These are phyloP conservation scores for Saccharomycopsis selenospora DNA, from an alignment of 805 yeast genomes.

Conservation along the genomic window DNA sequence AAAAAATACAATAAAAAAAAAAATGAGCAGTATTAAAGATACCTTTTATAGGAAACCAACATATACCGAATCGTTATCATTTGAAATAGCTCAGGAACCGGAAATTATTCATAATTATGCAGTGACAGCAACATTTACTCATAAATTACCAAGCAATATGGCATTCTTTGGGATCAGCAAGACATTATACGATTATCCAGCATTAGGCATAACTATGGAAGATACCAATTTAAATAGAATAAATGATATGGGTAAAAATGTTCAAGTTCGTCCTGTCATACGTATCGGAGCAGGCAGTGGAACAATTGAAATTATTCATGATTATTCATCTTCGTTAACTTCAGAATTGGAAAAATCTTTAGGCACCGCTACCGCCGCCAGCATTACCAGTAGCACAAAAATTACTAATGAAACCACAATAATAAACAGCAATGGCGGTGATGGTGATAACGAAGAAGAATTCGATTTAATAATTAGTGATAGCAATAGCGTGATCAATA, in stretches of 20 bases:
- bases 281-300: slow-evolving; percentile 1
- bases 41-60: slow-evolving; percentile 1
- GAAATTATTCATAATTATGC: not conserved
- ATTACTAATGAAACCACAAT: not conserved
- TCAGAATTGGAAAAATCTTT: not conserved
- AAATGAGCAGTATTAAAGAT: not conserved
- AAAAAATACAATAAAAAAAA: too few relatives aligned
- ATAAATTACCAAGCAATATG: slow-evolving; percentile 1
- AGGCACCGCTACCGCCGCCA: not conserved
- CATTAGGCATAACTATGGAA: slow-evolving; percentile 6
- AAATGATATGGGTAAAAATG: slow-evolving; percentile 8
- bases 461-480: not conserved
- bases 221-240: slow-evolving; percentile 8
- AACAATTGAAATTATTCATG: not conserved
- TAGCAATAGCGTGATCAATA: not conserved
- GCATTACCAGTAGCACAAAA: not conserved
- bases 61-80: not conserved
- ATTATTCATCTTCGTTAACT: not conserved
- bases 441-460: too few relatives aligned
- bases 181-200: slow-evolving; percentile 5
- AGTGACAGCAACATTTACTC: slow-evolving; percentile 4
- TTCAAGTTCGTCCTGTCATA: slow-evolving; percentile 8
- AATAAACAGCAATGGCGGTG: not conserved
- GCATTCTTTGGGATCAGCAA: slow-evolving; percentile 3
- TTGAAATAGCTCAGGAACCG: slow-evolving; percentile 2